phyloP scores from a whole-genome alignment of 2,329 filamentous ascomycete genomes.

The Trichophyton simii region DNA sequence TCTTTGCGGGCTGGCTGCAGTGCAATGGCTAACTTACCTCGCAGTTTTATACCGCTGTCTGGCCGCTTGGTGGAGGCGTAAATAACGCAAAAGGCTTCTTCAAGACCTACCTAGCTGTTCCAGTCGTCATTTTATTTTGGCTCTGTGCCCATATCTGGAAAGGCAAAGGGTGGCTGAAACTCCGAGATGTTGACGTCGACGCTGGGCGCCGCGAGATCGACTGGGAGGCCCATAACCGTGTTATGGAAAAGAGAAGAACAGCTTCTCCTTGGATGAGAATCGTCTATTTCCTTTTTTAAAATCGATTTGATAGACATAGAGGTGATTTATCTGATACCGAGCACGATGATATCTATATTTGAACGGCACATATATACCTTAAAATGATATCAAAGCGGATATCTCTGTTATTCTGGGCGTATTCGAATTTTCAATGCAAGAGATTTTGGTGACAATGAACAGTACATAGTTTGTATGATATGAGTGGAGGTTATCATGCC shows the following conservation, averaged over 20 bases:
- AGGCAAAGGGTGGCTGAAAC: slow-evolving; percentile 45
- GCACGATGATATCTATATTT: not conserved
- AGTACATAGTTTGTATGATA: not conserved
- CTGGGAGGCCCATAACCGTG: slow-evolving; percentile 49
- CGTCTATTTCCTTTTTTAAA: slow-evolving; percentile 11
- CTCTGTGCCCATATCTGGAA: slow-evolving; percentile 52
- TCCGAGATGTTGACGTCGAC: slow-evolving; percentile 54
- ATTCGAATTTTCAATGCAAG: no score
- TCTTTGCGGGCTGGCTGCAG: no score
- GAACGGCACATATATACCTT: not conserved
- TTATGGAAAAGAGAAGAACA: slow-evolving; percentile 10
- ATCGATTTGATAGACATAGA: not conserved
- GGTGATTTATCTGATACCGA: not conserved
- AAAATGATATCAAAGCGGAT: no score
- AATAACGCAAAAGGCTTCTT: slow-evolving; percentile 19
- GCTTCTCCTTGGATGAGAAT: slow-evolving; percentile 9
- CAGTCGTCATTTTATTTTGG: slow-evolving; percentile 37
- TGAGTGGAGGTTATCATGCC: not conserved
- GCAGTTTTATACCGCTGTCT: slow-evolving; percentile 21
- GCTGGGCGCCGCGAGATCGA: slow-evolving; percentile 52
- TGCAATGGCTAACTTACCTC: not conserved
- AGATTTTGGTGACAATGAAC: no score
- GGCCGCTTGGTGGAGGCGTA: slow-evolving; percentile 14
- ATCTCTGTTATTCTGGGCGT: not conserved
- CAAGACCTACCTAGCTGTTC: slow-evolving; percentile 21